Conservation (phyloP, 305 asterid genomes). For the Withania somnifera region DNA sequence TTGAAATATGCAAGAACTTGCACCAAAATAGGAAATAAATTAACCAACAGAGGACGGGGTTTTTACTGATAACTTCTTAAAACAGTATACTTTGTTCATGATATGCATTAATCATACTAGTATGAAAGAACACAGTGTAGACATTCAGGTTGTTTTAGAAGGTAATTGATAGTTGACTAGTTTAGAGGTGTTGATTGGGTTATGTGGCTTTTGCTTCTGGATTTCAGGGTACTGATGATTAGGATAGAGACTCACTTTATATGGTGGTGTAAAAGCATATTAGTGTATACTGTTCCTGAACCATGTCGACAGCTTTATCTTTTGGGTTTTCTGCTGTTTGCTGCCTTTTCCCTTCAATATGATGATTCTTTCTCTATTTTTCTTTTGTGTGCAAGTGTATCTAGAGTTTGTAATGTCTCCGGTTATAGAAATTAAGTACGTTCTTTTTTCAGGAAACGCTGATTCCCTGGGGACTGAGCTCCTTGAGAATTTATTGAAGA, state of each 20-base stretch:
- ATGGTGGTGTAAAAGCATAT: neutral
- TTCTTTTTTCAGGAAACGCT: constrained; percentile 51
- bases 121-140: neutral
- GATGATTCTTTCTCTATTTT: neutral
- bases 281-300: neutral
- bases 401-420: neutral
- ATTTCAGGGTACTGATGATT: neutral
- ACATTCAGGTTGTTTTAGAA: neutral
- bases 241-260: neutral
- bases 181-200: neutral
- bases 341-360: neutral
- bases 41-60: neutral
- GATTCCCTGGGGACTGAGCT: constrained; percentile 75
- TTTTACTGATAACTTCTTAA: neutral
- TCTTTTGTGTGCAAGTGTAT: neutral
- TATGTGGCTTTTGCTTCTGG: neutral
- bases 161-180: neutral
- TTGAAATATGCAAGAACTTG: neutral
- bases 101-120: neutral
- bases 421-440: neutral
- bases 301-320: neutral
- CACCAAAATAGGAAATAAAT: neutral
- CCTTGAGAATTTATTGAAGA: constrained; percentile 79
- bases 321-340: neutral
- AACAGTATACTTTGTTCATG: neutral